Evolutionary conservation across 495 filamentous ascomycete species (phyloP), one percentile per base, ranked within the genome.

Genomic region (Annulohypoxylon bovei): DNA sequence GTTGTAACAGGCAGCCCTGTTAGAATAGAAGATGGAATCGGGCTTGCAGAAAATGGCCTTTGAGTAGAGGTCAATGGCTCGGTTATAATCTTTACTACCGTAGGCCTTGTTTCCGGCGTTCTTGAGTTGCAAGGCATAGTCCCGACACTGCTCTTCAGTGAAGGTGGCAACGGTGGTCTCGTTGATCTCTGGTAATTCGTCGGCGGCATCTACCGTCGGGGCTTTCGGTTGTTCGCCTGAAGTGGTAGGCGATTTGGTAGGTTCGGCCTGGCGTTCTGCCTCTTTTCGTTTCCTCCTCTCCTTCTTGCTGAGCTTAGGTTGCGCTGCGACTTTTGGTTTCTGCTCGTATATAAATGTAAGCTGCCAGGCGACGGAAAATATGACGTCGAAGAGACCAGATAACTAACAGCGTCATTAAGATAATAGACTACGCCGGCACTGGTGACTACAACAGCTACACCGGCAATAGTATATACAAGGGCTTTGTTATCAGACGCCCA

Each of bases 11-110:
- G 95, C 95, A 50, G 96, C 96, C 44, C 95, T 89, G 83, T 99
- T 99, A 47, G 95, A 98, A 86, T 96, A 99, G 86, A 93, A 99
- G 75, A 99, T 93, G 3, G 95, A 93, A 76, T 99, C 96, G 37
- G 93, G 90, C 83, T 93, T 97, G 91, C 95, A 99, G 32, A 98
- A 80, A 71, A 99, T 95, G 25, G 95, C 95, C 82, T 95, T 92
- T 56, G 92, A 90, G 79, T 99, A 99, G 35, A 99, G 86, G 0
- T 94, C 91, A 74, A 98, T 99, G 53, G 95, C 95, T 66, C 87
- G 87, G 75, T 91, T 87, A 78, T 97, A 98, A 70, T 97, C 92
- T 82, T 98, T 98, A 46, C 85, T 86, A 30, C 92, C 92, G 77
- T 98, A 99, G 7, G 95, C 95, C 82, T 94, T 96, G 85, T 99